These are phyloP conservation scores for Penicillium longicatenatum DNA, from an alignment of 495 filamentous ascomycete genomes.

Conservation along the genomic window DNA sequence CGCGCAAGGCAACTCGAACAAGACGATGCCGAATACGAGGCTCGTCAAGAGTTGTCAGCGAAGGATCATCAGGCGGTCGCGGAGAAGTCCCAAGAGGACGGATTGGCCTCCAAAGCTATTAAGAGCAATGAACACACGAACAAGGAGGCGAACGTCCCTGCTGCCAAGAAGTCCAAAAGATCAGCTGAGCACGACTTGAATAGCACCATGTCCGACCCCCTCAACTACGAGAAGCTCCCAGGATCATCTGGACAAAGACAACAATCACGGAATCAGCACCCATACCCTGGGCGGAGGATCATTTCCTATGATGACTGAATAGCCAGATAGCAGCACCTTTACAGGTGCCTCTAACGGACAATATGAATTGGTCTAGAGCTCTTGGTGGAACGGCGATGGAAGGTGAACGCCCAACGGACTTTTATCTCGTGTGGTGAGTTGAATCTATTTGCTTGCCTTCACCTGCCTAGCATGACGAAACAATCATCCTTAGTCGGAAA, in stretches of 20 bases:
- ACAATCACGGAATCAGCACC: not conserved
- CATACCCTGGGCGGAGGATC: slow-evolving; percentile 32
- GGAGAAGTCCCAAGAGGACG: not conserved
- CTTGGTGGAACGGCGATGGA: not conserved
- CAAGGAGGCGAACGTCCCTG: not conserved
- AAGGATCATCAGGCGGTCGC: slow-evolving; percentile 12
- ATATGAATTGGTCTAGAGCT: not conserved
- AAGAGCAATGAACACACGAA: not conserved
- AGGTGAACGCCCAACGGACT: too few species aligned
- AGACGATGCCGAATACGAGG: slow-evolving; percentile 36
- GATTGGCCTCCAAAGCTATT: not conserved
- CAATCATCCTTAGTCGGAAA: slow-evolving; percentile 52
- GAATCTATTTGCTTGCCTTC: not conserved
- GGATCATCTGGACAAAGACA: not conserved
- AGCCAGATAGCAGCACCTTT: not conserved
- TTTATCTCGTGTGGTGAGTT: not conserved
- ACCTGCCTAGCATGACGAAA: slow-evolving; percentile 40
- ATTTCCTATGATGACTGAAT: slow-evolving; percentile 46
- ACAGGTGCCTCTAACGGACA: too few species aligned
- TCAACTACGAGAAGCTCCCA: slow-evolving; percentile 24
- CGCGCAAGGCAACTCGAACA: slow-evolving; percentile 48
- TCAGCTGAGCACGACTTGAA: not conserved
- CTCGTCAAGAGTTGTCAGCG: slow-evolving; percentile 19
- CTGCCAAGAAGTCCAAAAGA: slow-evolving; percentile 2
- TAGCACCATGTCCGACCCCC: not conserved